A percentile compares a stretch with the other conserved stretches of the same genome.
Conservation (phyloP, 2,329 filamentous ascomycete genomes). For the Myriosclerotinia scirpicola region DNA sequence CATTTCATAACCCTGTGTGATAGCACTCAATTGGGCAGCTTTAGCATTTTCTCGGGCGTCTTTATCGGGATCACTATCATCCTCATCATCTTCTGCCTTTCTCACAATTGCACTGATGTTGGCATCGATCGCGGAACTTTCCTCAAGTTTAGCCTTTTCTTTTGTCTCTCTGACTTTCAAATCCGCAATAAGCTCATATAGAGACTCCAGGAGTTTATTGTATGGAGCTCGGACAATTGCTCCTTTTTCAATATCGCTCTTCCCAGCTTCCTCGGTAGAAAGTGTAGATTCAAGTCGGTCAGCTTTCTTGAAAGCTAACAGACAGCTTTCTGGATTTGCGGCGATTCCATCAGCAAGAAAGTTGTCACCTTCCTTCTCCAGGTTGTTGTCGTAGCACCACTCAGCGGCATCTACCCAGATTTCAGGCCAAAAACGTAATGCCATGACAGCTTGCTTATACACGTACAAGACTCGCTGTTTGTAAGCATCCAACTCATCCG, state of each 20-base stretch:
- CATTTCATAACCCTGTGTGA: constrained; percentile 66
- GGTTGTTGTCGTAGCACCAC: constrained; percentile 80
- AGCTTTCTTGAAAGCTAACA: constrained; percentile 85
- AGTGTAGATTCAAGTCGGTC: constrained; percentile 82
- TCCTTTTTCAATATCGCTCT: constrained; percentile 61
- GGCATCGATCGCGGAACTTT: constrained; percentile 44
- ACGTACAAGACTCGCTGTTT: constrained; percentile 81
- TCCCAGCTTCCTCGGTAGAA: constrained; percentile 73
- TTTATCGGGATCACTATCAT: constrained; percentile 42
- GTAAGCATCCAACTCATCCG: constrained; percentile 74
- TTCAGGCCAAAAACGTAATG: constrained; percentile 89
- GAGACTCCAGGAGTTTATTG: constrained; percentile 75
- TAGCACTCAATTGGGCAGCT: constrained; percentile 59
- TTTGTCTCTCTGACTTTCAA: constrained; percentile 62
- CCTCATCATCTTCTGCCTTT: constrained; percentile 53
- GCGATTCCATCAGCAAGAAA: constrained; percentile 80
- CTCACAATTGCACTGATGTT: constrained; percentile 44
- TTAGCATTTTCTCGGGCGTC: constrained; percentile 49
- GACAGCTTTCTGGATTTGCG: constrained; percentile 90
- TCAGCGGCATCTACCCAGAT: constrained; percentile 95
- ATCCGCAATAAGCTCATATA: constrained; percentile 84
- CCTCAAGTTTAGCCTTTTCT: constrained; percentile 58
- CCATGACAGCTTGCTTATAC: constrained; percentile 93
- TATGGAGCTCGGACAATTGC: constrained; percentile 73
- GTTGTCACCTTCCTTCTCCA: constrained; percentile 61